Conservation (phyloP, 495 filamentous ascomycete species). For the Podospora fimiseda region DNA sequence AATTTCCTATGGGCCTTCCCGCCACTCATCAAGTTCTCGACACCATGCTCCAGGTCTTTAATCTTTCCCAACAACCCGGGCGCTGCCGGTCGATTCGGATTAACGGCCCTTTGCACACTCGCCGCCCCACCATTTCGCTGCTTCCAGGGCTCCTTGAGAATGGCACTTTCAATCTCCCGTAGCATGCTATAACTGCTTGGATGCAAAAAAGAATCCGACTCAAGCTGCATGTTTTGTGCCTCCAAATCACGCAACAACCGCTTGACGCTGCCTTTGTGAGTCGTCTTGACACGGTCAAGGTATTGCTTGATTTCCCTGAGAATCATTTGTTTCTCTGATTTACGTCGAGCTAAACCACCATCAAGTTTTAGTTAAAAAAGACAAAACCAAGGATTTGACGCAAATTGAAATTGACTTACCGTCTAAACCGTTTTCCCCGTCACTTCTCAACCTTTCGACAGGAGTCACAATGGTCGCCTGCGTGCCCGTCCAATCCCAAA, state of each 20-base stretch:
- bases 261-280: constrained; percentile 1
- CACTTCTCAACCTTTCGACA: neutral
- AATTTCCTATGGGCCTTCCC: constrained; percentile 2
- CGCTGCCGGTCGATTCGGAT: constrained; percentile 1
- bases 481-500: constrained; percentile 10
- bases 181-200: constrained; percentile 8
- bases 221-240: neutral
- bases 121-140: neutral
- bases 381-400: neutral
- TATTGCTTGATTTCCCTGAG: neutral
- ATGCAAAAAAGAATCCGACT: neutral
- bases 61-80: constrained; percentile 7
- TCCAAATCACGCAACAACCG: constrained; percentile 2
- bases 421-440: neutral
- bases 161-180: constrained; percentile 1
- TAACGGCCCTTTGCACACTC: neutral
- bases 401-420: neutral
- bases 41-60: constrained; percentile 4
- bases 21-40: constrained; percentile 1
- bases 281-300: constrained; percentile 1
- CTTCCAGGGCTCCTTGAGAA: constrained; percentile 1
- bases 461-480: constrained; percentile 1
- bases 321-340: neutral
- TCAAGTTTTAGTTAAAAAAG: too few relatives aligned
- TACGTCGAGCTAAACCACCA: neutral